Percentiles rank a stretch among this genome's conserved stretches.
These are phyloP conservation scores for Russula dissimulans DNA, from an alignment of 768 basidiomycete species.

Conservation along the genomic window DNA sequence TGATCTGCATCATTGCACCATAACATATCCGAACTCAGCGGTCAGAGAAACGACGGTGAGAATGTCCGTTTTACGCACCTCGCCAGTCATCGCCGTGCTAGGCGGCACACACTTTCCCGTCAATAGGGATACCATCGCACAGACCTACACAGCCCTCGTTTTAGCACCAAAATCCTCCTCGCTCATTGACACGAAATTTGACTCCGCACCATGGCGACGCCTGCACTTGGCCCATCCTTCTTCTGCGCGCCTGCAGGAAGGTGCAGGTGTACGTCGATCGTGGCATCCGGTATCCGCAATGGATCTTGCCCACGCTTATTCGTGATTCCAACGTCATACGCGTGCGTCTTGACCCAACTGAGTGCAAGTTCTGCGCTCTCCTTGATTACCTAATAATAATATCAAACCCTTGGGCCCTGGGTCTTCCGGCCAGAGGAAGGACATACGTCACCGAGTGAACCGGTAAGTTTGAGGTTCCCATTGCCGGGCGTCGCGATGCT, in stretches of 20 bases:
- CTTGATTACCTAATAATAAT: conserved; percentile 56
- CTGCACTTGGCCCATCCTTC: conserved; percentile 91
- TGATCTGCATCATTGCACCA: conserved; percentile 40
- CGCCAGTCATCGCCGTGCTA: conserved; percentile 83
- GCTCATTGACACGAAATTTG: not conserved
- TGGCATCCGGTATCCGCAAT: conserved; percentile 52
- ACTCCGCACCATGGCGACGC: conserved; percentile 67
- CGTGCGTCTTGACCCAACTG: conserved; percentile 86
- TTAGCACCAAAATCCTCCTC: not conserved
- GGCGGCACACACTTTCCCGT: conserved; percentile 66
- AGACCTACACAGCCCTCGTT: conserved; percentile 36
- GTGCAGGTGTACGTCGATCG: conserved; percentile 81
- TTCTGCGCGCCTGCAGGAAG: conserved; percentile 84
- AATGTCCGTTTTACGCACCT: conserved; percentile 34
- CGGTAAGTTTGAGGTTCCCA: conserved; percentile 70
- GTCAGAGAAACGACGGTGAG: not conserved
- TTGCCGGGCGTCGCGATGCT: conserved; percentile 68
- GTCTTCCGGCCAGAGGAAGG: not conserved
- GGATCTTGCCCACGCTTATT: conserved; percentile 61
- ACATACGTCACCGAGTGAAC: conserved; percentile 69
- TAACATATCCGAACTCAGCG: not conserved
- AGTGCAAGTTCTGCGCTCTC: conserved; percentile 86
- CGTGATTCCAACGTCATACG: conserved; percentile 73
- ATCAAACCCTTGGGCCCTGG: too few relatives aligned
- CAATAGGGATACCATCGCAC: conserved; percentile 80